Base-by-base conservation (phyloP, 805 yeast genomes). In the Candida ponderosae region DNA sequence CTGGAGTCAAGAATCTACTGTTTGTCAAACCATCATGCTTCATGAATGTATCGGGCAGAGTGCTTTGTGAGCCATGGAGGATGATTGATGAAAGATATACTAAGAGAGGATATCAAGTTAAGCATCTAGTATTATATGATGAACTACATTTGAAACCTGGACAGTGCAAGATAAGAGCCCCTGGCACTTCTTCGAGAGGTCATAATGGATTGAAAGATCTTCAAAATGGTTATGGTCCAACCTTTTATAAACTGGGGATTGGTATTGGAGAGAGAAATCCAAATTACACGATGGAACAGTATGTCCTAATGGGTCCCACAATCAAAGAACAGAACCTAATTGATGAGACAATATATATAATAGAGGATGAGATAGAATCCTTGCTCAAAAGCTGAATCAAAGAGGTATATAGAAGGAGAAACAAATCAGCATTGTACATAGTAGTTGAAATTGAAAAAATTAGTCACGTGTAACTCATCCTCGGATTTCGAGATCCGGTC, bases 201-300 rank as follows among this genome's bases (percentile, higher is more conserved):
- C 97, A 89, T 50, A 87, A 86, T 51, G 97, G 96, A 0, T 63
- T 89, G 20, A 70, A 70, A 42, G 74, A 81, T 30, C 69, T 89
- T 4, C 70, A 69, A 32, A 45, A 55, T 6, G 31, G 40, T 18
- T 54, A 71, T 28, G 79, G 80, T 0, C 63, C 66, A 27, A 66
- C 64, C 15, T 85, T 79, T 51, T 67, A 74, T n/a, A 74, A 85
- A 35, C 52, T 88, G 13, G 74, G 81, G 15, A 65, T 88, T 8
- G 97, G 97, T 0, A 82, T 89, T 14, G 95, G 86, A 2, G 64
- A 60, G 6, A 63, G 74, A 36, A 66, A 65, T 31, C 58, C 63
- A 7, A 52, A 58, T 0, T 53, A 43, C 2, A 62, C 49, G 4
- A 81, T 84, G 3, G 72, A 81, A 0, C 62, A 72, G 13, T 81